Base-by-base conservation (phyloP, 2,329 filamentous ascomycete species). In the Sarocladium oryzae region DNA sequence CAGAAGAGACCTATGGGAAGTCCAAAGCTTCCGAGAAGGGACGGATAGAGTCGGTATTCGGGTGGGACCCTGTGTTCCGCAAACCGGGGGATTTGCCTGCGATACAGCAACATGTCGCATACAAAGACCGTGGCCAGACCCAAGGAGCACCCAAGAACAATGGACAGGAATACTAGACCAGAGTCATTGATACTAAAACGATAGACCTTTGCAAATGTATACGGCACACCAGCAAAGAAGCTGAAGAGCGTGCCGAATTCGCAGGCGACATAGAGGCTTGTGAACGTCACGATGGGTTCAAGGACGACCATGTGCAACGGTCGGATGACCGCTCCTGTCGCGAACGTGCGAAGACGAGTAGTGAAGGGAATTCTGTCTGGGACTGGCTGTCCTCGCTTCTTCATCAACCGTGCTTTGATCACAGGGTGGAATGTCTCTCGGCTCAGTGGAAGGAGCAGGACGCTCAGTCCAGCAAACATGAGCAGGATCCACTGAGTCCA, bases 271-370 rank as follows among this genome's bases (percentile, higher is more conserved):
- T 79, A 80, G 0, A 80, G 58, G 37, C 70, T 73, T 33, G 73
- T 63, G 51, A 82, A 79, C 10, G 75, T 74, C 2, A 85, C 76
- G 33, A 86, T 83, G 2, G 82, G 82, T 57, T 86, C 83, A 1
- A 76, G 74, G 36, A 82, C 60, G 7, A 86, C 69, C 71, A 87
- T 82, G 40, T 74, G 71, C 1, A 82, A 16, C 0, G 80, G 80
- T 10, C 78, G 69, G 15, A 77, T 54, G 1, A 79, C 60, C 2
- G 73, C 70, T 1, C 71, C 63, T 0, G 70, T 64, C 2, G 73
- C 54, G 52, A 77, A 75, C 1, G 54, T 16, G 18, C 56, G 57
- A 23, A 70, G 40, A 3, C 58, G 63, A 7, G 57, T 49, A 0
- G 43, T 8, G 3, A 65, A 13, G 0, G 69, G 61, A 0, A 62